phyloP scores from a whole-genome alignment of 1,139 yeast species.

The Protomyces macrosporus region DNA sequence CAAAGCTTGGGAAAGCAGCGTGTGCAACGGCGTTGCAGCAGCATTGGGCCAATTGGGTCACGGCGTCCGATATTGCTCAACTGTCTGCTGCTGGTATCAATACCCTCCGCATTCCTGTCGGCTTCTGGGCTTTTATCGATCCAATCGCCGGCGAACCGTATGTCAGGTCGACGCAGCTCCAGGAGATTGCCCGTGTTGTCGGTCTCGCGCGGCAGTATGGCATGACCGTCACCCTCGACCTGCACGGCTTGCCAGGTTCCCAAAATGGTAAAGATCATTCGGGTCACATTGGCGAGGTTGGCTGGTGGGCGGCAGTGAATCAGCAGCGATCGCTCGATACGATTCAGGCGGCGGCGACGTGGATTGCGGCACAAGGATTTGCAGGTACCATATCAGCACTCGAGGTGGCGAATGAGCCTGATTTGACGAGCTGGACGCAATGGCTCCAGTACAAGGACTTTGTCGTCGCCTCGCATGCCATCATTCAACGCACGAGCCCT shows the following conservation, averaged over 20 bases:
- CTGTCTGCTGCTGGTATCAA: constrained; percentile 65
- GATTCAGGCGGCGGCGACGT: constrained; percentile 60
- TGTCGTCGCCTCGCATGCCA: constrained; percentile 33
- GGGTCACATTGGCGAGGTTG: constrained; percentile 52
- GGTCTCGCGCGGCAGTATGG: constrained; percentile 63
- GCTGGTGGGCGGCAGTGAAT: constrained; percentile 32
- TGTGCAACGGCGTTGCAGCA: constrained; percentile 50
- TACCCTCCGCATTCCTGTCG: constrained; percentile 77
- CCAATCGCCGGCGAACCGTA: constrained; percentile 68
- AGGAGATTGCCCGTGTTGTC: constrained; percentile 67
- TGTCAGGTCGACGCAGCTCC: constrained; percentile 68
- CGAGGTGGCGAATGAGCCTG: constrained; percentile 68
- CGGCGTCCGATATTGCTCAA: constrained; percentile 58
- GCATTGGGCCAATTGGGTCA: constrained; percentile 80
- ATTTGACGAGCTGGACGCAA: constrained; percentile 9
- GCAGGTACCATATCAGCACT: constrained; percentile 35
- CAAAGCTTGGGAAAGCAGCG: constrained; percentile 55
- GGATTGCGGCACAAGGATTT: constrained; percentile 52
- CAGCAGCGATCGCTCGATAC: constrained; percentile 59
- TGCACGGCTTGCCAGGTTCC: constrained; percentile 96
- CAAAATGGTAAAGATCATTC: constrained; percentile 94
- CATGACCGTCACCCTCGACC: constrained; percentile 80
- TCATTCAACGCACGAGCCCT: constrained; percentile 12
- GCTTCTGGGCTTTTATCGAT: constrained; percentile 84
- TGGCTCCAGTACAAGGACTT: constrained; percentile 29